Evolutionary conservation across 1,139 yeast species (phyloP), one percentile per base, ranked within the genome.

Genomic region (Scheffersomyces cryptocercus): DNA sequence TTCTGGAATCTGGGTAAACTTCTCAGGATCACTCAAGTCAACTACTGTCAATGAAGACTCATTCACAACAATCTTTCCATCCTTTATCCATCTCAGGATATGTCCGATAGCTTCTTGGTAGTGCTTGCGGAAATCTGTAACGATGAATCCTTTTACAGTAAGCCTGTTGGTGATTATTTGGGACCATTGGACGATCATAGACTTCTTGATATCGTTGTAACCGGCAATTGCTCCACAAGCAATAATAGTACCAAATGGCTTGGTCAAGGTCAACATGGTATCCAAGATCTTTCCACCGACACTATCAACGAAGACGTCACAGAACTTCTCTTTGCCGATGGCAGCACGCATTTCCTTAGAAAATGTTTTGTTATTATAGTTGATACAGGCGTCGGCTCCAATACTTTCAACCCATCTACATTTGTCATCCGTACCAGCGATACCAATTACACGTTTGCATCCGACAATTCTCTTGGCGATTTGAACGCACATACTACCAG

Each of bases 201-300:
- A 31, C 11, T 20, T 31, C 20, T 31, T 31, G 35, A 31, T 14
- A 8, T 31, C 35, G 53, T 81, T 79, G 61, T 82, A 83, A 42
- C 80, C 80, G 29, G 87, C 62, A 50, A 84, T 79, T 3, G 84
- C 73, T 43, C 88, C 89, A 65, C 87, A 81, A 28, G 82, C 82
- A 47, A 81, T 59, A 40, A 84, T 65, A 12, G 61, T 65, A 37
- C 82, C 84, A 40, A 55, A 59, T n/a, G 53, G 54, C 47, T 71
- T 76, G 51, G 76, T 53, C 43, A 69, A 62, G 4, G 60, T 51
- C 45, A 81, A 60, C 45, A 77, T 74, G 28, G 67, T 61, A 50
- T 78, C 81, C 53, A 84, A 70, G 28, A 79, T 70, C 40, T 73
- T 71, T 20, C 89, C 89, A 40, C 89, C 89, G 39, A 84, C 88